phyloP scores from a whole-genome alignment of 805 yeast species.

The Wickerhamiella nectarea region DNA sequence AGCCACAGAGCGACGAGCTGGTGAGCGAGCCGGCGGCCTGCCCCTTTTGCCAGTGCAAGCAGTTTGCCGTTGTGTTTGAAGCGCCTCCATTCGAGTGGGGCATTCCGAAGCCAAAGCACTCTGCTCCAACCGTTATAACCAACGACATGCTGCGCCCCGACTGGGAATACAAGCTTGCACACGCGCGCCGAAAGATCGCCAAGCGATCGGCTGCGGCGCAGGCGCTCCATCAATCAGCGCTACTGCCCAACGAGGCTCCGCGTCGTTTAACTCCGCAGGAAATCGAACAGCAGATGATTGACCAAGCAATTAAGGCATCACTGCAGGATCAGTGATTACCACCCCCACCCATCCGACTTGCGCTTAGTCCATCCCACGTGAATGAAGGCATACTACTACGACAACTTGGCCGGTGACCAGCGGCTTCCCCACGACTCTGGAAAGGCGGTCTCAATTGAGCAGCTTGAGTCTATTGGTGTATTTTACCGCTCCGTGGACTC shows the following conservation, averaged over 20 bases:
- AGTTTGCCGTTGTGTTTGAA: slow-evolving; percentile 73
- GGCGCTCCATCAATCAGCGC: slow-evolving; percentile 79
- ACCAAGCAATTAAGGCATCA: slow-evolving; percentile 17
- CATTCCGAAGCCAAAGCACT: slow-evolving; percentile 25
- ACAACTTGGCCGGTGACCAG: slow-evolving; percentile 18
- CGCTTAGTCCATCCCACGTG: too few species aligned
- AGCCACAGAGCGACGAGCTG: slow-evolving; percentile 26
- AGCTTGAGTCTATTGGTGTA: slow-evolving; percentile 52
- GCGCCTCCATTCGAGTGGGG: slow-evolving; percentile 46
- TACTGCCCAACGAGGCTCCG: slow-evolving; percentile 28
- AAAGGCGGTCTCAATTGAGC: slow-evolving; percentile 34
- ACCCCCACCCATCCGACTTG: neutral
- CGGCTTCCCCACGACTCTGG: slow-evolving; percentile 36
- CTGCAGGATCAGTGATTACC: slow-evolving; percentile 10
- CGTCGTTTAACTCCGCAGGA: neutral
- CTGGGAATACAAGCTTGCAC: slow-evolving; percentile 65
- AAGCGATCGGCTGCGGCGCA: slow-evolving; percentile 87
- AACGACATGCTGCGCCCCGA: slow-evolving; percentile 82
- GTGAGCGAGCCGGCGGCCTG: slow-evolving; percentile 82
- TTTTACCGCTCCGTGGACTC: slow-evolving; percentile 41
- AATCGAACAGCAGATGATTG: slow-evolving; percentile 14
- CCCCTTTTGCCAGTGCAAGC: slow-evolving; percentile 82
- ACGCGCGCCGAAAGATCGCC: slow-evolving; percentile 66
- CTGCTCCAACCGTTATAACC: slow-evolving; percentile 57
- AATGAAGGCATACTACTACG: slow-evolving; percentile 20